Evolutionary conservation across 2,329 filamentous ascomycete genomes (phyloP).

Genomic region (Exophiala sp.): DNA sequence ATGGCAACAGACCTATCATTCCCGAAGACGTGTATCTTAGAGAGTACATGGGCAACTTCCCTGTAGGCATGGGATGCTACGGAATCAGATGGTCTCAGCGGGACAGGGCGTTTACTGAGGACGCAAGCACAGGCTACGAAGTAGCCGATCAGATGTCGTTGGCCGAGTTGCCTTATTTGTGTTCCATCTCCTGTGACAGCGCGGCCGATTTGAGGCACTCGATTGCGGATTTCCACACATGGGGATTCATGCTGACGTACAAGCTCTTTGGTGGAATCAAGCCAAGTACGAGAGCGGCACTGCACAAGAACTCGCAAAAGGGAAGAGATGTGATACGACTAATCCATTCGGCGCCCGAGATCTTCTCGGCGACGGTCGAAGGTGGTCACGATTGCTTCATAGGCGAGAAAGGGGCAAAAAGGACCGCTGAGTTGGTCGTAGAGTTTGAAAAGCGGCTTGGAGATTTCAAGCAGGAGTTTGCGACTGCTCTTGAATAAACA

Average conservation of each 20-base stretch:
- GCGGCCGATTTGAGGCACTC: constrained; percentile 3
- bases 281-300: not conserved
- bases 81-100: not conserved
- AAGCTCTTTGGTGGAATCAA: not conserved
- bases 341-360: constrained; percentile 3
- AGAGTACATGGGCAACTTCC: constrained; percentile 2
- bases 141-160: not conserved
- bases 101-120: not conserved
- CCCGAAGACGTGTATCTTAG: constrained; percentile 1
- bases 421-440: not conserved
- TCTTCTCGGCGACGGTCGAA: not conserved
- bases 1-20: constrained; percentile 2
- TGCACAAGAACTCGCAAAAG: not conserved
- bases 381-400: constrained; percentile 6
- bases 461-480: not conserved
- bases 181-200: constrained; percentile 1
- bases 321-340: not conserved
- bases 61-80: not conserved
- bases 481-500: not conserved
- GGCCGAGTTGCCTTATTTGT: not conserved
- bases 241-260: constrained; percentile 3
- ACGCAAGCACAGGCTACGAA: constrained; percentile 3
- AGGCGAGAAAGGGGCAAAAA: constrained; percentile 1
- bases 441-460: not conserved
- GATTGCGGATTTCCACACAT: constrained; percentile 1